Evolutionary conservation across 2,329 filamentous ascomycete genomes (phyloP), one percentile per base, ranked within the genome.

Genomic region (Paramyrothecium roridum): DNA sequence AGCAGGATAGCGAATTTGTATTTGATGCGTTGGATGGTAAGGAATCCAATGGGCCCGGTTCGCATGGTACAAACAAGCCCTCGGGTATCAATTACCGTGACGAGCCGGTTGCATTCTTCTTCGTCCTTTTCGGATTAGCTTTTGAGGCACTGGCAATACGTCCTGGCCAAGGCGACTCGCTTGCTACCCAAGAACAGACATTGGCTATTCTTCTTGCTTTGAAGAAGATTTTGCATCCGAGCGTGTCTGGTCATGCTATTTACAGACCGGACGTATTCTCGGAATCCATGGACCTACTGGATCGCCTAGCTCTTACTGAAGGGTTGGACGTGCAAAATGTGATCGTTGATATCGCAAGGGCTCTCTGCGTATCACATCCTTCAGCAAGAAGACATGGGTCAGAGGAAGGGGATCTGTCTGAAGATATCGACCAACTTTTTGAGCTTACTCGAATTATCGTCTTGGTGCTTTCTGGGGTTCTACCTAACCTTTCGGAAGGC

Each of bases 31-130:
- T 99, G 8, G 95, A 99, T 67, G 93, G 93, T 52, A 96, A 95
- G 67, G 82, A 84, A 63, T 75, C 75, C 0, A 76, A 79, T 11
- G 80, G 75, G 21, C 71, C 76, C 4, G 71, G 73, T 11, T 65
- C 72, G 23, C 82, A 80, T 57, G 79, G 77, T 3, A 76, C 81
- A 47, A 76, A 78, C 17, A 90, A 88, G 68, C 82, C 81, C 3
- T 81, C 87, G 50, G 90, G 93, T 61, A 98, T 99, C 75, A 98
- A 98, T 71, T 99, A 99, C 70, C 90, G 95, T 50, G 93, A 98
- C 67, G 95, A 99, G 69, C 95, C 95, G 1, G 91, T 98, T 2
- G 95, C 95, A 1, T 99, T 99, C 80, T 99, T 99, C 78, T 99
- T 99, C 66, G 93, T 99, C 16, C 82, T 99, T 0, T 99, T 98